Percentiles rank a stretch among this genome's conserved stretches.
These are phyloP conservation scores for Tricholoma bakamatsutake DNA, from an alignment of 768 basidiomycete genomes.

Conservation along the genomic window DNA sequence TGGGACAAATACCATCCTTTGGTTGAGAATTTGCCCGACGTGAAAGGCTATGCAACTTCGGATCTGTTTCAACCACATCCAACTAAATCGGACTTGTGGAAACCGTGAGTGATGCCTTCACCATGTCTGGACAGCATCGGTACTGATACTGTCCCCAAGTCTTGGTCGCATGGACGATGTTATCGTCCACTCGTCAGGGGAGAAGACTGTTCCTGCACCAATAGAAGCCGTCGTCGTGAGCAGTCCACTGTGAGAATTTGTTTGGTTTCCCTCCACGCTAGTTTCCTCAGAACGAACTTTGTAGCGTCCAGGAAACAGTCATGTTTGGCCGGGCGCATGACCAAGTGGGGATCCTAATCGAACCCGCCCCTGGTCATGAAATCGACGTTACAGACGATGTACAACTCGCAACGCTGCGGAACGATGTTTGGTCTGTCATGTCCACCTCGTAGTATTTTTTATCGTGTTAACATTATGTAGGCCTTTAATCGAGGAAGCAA, in stretches of 20 bases:
- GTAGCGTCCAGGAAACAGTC: conserved; percentile 25
- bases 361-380: conserved; percentile 15
- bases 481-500: conserved; percentile 36
- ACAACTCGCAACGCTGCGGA: conserved; percentile 24
- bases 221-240: conserved; percentile 18
- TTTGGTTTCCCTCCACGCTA: not conserved
- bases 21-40: conserved; percentile 28
- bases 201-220: conserved; percentile 27
- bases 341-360: conserved; percentile 26
- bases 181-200: conserved; percentile 23
- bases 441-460: too few species aligned
- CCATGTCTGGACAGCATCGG: too few species aligned
- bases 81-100: conserved; percentile 34
- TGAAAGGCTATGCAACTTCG: conserved; percentile 35
- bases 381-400: conserved; percentile 23
- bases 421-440: conserved; percentile 25
- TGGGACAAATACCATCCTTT: conserved; percentile 18
- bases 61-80: conserved; percentile 40
- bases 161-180: conserved; percentile 29
- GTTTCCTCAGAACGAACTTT: not conserved
- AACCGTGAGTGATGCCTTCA: conserved; percentile 24
- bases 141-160: conserved; percentile 7
- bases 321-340: conserved; percentile 35
- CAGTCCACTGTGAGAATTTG: conserved; percentile 16
- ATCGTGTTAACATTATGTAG: conserved; percentile 11